Conservation (phyloP, 1,139 yeast species). For the Yamadazyma membranifaciens region DNA sequence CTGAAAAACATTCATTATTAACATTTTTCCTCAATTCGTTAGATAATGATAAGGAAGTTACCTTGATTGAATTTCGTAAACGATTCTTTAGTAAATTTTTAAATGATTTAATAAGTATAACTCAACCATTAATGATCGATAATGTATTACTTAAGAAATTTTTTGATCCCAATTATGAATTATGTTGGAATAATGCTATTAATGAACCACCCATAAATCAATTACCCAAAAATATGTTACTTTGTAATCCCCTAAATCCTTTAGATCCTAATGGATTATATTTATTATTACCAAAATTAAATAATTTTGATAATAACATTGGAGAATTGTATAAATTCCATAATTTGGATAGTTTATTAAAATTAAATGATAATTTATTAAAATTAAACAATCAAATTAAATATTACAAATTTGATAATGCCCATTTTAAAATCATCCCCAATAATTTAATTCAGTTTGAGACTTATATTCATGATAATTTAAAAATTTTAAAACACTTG, state of each 20-base stretch:
- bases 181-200: conserved; percentile 47
- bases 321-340: conserved; percentile 12
- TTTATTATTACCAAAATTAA: conserved; percentile 38
- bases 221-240: conserved; percentile 38
- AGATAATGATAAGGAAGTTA: conserved; percentile 35
- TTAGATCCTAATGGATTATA: conserved; percentile 47
- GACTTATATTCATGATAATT: conserved; percentile 31
- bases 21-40: conserved; percentile 41
- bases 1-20: conserved; percentile 54
- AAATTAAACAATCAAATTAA: conserved; percentile 36
- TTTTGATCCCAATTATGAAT: conserved; percentile 48
- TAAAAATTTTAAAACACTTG: conserved; percentile 31
- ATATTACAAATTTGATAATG: conserved; percentile 24
- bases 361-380: conserved; percentile 37
- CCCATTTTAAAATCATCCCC: conserved; percentile 32
- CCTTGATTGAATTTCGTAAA: conserved; percentile 42
- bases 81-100: conserved; percentile 39
- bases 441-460: conserved; percentile 35
- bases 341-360: conserved; percentile 31
- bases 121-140: conserved; percentile 1
- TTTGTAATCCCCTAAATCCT: conserved; percentile 47
- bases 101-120: conserved; percentile 26
- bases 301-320: conserved; percentile 33
- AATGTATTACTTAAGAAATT: conserved; percentile 41
- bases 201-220: conserved; percentile 45